Percentiles rank a stretch among this genome's conserved stretches.
phyloP scores from a whole-genome alignment of 768 basidiomycete species.

The Cystofilobasidium capitatum region DNA sequence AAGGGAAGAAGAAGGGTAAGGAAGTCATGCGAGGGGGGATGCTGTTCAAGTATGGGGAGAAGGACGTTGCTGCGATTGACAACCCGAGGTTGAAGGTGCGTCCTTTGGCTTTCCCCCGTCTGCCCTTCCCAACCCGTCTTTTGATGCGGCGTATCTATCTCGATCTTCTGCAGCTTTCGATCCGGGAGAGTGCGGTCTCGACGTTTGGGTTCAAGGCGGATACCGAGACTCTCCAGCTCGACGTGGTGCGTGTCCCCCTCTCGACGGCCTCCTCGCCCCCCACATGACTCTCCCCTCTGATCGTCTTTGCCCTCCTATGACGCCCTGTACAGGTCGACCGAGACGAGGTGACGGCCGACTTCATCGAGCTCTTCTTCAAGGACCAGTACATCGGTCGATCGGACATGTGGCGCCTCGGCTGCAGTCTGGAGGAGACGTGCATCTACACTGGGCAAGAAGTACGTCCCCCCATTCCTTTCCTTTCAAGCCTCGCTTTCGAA shows the following conservation, averaged over 20 bases:
- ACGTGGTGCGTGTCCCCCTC: slow-evolving; percentile 6
- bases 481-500: neutral
- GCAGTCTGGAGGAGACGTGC: slow-evolving; percentile 67
- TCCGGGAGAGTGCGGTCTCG: neutral
- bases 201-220: slow-evolving; percentile 6
- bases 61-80: slow-evolving; percentile 9
- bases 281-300: neutral
- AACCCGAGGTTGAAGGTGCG: slow-evolving; percentile 5
- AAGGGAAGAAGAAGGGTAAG: slow-evolving; percentile 6
- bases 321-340: slow-evolving; percentile 53
- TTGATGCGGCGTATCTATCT: no score
- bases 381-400: slow-evolving; percentile 92
- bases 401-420: slow-evolving; percentile 93
- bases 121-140: neutral
- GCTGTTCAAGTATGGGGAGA: slow-evolving; percentile 7
- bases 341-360: slow-evolving; percentile 38
- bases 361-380: slow-evolving; percentile 78
- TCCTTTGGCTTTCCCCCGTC: neutral
- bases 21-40: neutral
- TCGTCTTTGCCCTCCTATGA: neutral
- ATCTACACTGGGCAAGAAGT: slow-evolving; percentile 77
- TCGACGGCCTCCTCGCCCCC: neutral
- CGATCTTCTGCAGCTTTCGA: neutral
- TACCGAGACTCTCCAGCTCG: slow-evolving; percentile 11
- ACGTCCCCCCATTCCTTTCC: neutral